phyloP scores from a whole-genome alignment of 2,329 filamentous ascomycete species.

The Thelonectria olida region DNA sequence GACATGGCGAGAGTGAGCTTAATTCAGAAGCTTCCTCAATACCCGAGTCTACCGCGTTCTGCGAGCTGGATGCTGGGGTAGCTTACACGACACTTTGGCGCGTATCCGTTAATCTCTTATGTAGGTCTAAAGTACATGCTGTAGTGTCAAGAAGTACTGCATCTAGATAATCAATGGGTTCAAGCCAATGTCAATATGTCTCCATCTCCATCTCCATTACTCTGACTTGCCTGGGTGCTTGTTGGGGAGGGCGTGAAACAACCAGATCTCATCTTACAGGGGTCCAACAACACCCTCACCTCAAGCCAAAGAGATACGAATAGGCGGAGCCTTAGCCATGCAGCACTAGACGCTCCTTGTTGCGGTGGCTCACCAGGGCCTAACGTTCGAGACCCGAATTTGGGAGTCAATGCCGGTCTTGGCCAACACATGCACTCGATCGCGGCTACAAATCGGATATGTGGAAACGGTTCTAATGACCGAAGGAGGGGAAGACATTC shows the following conservation, averaged over 20 bases:
- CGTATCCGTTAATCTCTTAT: too few species aligned
- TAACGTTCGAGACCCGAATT: slow-evolving; percentile 28
- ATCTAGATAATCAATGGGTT: too few species aligned
- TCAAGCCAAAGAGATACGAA: neutral
- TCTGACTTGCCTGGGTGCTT: too few species aligned
- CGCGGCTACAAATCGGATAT: neutral
- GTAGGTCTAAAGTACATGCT: too few species aligned
- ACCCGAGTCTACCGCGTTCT: neutral
- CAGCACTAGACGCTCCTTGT: neutral
- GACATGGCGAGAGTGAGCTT: neutral
- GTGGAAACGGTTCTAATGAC: slow-evolving; percentile 20
- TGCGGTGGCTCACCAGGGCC: neutral
- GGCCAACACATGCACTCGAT: slow-evolving; percentile 20
- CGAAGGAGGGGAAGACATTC: slow-evolving; percentile 1
- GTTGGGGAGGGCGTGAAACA: too few species aligned
- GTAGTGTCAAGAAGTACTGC: too few species aligned
- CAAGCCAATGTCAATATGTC: too few species aligned
- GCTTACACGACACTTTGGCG: too few species aligned
- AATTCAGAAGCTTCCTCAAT: neutral
- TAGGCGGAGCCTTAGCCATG: slow-evolving; percentile 10
- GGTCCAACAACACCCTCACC: too few species aligned
- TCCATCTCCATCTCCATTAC: too few species aligned
- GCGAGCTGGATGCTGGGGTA: neutral
- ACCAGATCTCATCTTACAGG: neutral
- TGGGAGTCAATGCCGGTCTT: neutral